Percentiles rank a stretch among this genome's conserved stretches.
Conservation (phyloP, 345 rosid species). For the Clausena lansium region DNA sequence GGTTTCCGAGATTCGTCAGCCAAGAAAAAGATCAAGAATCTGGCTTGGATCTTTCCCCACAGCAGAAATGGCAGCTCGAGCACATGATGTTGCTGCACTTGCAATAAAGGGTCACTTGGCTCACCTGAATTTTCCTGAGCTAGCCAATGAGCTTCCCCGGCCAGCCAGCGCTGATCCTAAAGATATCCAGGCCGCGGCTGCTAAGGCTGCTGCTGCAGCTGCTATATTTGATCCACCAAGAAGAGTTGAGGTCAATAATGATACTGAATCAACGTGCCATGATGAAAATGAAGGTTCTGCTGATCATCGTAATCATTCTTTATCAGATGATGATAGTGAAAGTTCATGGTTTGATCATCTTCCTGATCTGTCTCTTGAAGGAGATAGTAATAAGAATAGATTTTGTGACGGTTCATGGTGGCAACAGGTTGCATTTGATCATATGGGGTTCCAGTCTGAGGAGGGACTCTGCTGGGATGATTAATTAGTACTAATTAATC, state of each 20-base stretch:
- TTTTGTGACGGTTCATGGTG: background rate
- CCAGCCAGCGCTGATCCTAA: background rate
- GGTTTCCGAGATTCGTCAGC: constrained; percentile 14
- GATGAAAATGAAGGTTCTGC: background rate
- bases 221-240: background rate
- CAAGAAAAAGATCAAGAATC: constrained; percentile 10
- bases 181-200: constrained; percentile 17
- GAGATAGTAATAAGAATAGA: background rate
- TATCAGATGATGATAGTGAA: background rate
- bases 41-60: constrained; percentile 13
- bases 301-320: too few relatives aligned
- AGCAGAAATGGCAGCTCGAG: constrained; percentile 20
- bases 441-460: background rate
- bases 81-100: constrained; percentile 13
- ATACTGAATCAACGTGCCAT: background rate
- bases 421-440: background rate
- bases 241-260: background rate
- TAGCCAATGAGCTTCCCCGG: constrained; percentile 13
- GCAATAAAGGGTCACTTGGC: constrained; percentile 9
- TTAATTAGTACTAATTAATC: background rate
- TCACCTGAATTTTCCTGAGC: constrained; percentile 8
- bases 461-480: background rate
- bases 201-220: constrained; percentile 9
- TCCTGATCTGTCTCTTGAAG: constrained; percentile 5
- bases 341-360: constrained; percentile 1